Base-by-base conservation (phyloP, 352 stramenopile genomes). In the Phytophthora megakarya region DNA sequence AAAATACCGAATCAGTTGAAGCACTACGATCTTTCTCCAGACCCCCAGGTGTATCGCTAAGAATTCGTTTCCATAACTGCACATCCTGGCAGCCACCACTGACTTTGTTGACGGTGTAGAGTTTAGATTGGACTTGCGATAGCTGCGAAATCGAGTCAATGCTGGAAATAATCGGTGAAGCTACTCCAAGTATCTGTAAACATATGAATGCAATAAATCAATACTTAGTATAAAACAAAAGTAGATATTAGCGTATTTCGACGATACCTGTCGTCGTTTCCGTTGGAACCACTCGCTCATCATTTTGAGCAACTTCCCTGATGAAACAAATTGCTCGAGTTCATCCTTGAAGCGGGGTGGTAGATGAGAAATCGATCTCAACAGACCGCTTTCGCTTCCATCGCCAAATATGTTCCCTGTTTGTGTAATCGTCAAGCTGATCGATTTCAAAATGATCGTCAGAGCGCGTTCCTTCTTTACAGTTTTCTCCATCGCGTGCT, bases 91-190 rank as follows among this genome's bases (percentile, higher is more conserved):
- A 89, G 2, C 56, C 65, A 15, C 51, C 65, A 50, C 65, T 79
- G 5, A 63, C 38, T 21, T 74, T 57, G 57, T 84, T 80, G 13
- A 79, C 72, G 2, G 47, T 46, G 40, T 71, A 72, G 21, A 93
- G 59, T 55, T 88, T 90, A 8, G 70, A 71, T 43, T 90, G 84
- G 0, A 84, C 68, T 69, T 75, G 71, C 4, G 83, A 84, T 5
- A 94, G 75, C 19, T 70, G 51, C 1, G 76, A 69, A 25, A 92
- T 94, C 0, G 83, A 80, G 9, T 67, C 47, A 33, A 92, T 90
- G 39, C 64, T 74, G 7, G 46, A 73, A 67, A 94, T 81, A 37
- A 88, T 81, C 12, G 58, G 42, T 3, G 61, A 70, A 5, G 71
- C 72, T 19, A 88, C 57, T 0, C 58, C 51, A 37, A 73, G 33